Evolutionary conservation across 495 filamentous ascomycete species (phyloP).

Genomic region (Lindgomyces ingoldianus): DNA sequence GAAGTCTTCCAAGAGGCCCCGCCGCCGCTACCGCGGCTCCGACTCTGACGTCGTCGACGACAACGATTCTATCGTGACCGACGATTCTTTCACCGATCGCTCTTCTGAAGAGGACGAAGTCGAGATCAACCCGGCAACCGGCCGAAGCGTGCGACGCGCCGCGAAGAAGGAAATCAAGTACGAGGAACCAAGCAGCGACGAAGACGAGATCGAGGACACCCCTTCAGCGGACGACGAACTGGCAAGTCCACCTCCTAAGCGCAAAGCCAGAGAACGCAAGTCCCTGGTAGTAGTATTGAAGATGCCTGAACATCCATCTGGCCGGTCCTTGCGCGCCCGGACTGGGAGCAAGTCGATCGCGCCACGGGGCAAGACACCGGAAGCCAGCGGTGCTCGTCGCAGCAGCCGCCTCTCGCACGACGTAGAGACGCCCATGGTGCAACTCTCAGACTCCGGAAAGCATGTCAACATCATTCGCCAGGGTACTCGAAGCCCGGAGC

Average conservation of each 20-base stretch:
- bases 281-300: conserved; percentile 44
- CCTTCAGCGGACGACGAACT: conserved; percentile 34
- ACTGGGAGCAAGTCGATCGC: conserved; percentile 34
- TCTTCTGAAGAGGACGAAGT: conserved; percentile 65
- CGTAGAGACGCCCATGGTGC: conserved; percentile 60
- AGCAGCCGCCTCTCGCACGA: conserved; percentile 63
- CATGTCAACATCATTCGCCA: conserved; percentile 63
- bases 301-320: conserved; percentile 16
- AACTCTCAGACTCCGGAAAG: conserved; percentile 73
- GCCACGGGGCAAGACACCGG: conserved; percentile 28
- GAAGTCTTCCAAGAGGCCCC: conserved; percentile 53
- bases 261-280: conserved; percentile 12
- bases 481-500: conserved; percentile 69
- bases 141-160: conserved; percentile 67
- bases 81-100: conserved; percentile 62
- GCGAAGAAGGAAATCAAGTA: conserved; percentile 54
- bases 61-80: conserved; percentile 56
- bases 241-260: conserved; percentile 2
- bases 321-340: conserved; percentile 23
- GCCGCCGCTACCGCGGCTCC: conserved; percentile 55
- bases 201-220: conserved; percentile 51
- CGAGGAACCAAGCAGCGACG: conserved; percentile 38
- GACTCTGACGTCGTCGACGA: conserved; percentile 72
- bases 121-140: conserved; percentile 65
- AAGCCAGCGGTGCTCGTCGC: conserved; percentile 48